phyloP scores from a whole-genome alignment of 768 basidiomycete genomes.

The Lepiota brunneoincarnata region DNA sequence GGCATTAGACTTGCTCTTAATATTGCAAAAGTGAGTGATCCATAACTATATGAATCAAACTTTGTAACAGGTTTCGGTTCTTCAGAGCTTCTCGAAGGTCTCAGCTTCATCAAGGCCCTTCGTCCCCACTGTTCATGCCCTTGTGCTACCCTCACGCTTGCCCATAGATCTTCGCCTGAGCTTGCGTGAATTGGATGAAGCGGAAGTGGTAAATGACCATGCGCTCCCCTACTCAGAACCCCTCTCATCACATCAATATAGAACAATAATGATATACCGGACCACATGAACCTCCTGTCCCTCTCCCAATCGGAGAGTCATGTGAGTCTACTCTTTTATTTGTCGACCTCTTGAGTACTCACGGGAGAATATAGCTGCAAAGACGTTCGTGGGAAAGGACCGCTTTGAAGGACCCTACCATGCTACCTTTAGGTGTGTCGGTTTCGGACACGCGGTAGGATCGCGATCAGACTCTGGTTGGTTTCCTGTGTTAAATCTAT shows the following conservation, averaged over 20 bases:
- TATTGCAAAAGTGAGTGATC: conserved; percentile 47
- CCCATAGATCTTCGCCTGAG: conserved; percentile 68
- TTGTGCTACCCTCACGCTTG: conserved; percentile 71
- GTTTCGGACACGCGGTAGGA: conserved; percentile 18
- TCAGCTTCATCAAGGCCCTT: conserved; percentile 62
- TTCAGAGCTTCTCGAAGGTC: conserved; percentile 51
- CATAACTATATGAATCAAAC: neutral
- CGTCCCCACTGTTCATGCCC: conserved; percentile 67
- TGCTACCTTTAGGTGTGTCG: conserved; percentile 56
- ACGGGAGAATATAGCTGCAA: conserved; percentile 41
- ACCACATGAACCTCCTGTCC: conserved; percentile 78
- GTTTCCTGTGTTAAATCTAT: neutral
- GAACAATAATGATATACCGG: conserved; percentile 57
- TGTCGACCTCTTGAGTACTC: conserved; percentile 9
- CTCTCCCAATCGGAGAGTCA: conserved; percentile 54
- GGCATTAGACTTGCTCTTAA: conserved; percentile 63
- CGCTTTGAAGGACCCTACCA: conserved; percentile 43
- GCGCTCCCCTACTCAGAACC: neutral
- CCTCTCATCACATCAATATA: conserved; percentile 21
- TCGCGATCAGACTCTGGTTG: conserved; percentile 15
- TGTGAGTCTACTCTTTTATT: conserved; percentile 36
- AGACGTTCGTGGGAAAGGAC: conserved; percentile 49
- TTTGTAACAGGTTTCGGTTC: neutral
- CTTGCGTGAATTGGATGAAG: conserved; percentile 70
- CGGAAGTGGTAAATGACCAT: conserved; percentile 44